phyloP scores from a whole-genome alignment of 2,329 filamentous ascomycete genomes.

The Microsporum ferrugineum region DNA sequence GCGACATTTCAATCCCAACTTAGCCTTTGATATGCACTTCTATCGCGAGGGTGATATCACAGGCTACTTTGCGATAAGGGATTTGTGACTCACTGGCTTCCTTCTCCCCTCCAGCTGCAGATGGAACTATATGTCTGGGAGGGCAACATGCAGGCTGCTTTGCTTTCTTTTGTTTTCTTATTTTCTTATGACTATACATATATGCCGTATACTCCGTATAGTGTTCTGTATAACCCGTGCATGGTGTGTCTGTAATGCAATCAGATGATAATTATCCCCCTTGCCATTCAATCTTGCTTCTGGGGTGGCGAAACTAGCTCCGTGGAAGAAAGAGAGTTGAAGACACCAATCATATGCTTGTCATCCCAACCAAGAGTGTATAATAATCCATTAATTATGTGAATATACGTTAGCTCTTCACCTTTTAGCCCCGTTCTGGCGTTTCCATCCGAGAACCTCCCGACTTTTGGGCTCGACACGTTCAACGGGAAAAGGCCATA shows the following conservation, averaged over 20 bases:
- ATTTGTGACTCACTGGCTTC: neutral
- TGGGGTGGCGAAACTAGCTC: neutral
- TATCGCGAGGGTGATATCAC: neutral
- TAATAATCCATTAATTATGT: neutral
- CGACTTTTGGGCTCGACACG: neutral
- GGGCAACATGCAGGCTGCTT: neutral
- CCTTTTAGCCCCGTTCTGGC: neutral
- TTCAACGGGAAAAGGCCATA: neutral
- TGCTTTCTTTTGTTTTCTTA: neutral
- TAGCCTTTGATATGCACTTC: neutral
- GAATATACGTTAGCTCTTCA: neutral
- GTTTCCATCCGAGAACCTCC: neutral
- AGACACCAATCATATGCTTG: neutral
- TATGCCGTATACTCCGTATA: neutral
- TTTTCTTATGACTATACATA: neutral
- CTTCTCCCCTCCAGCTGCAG: neutral
- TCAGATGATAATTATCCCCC: neutral
- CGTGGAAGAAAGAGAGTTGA: neutral
- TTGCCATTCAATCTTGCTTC: neutral
- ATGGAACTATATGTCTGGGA: neutral
- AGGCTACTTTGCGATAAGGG: neutral
- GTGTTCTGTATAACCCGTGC: neutral
- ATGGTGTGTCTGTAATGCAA: neutral
- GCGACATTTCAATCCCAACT: constrained; percentile 3
- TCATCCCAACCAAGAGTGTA: neutral